These are phyloP conservation scores for Lasiodiplodia hormozganensis DNA, from an alignment of 2,329 filamentous ascomycete species.

Conservation along the genomic window DNA sequence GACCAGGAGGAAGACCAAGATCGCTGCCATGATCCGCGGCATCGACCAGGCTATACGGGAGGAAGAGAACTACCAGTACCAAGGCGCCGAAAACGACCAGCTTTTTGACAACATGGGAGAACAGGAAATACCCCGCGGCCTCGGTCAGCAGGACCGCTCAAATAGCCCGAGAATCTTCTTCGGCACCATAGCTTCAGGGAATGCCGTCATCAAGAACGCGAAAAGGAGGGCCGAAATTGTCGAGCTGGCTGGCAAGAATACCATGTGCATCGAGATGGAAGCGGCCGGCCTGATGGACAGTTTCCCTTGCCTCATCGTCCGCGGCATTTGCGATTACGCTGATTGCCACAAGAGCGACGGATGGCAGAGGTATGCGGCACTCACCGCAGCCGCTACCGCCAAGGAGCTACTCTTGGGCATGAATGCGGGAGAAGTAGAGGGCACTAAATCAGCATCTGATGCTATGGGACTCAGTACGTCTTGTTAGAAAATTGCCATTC, in stretches of 20 bases:
- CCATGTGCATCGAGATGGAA: conserved; percentile 34
- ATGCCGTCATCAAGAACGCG: not conserved
- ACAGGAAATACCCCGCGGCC: too few species aligned
- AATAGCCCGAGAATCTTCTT: not conserved
- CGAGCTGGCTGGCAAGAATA: not conserved
- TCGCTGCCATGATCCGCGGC: not conserved
- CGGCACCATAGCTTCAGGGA: not conserved
- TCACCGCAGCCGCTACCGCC: conserved; percentile 32
- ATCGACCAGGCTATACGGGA: not conserved
- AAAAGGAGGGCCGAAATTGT: not conserved
- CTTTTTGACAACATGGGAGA: not conserved
- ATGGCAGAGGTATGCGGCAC: conserved; percentile 36
- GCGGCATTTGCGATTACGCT: conserved; percentile 39
- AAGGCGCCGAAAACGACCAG: not conserved
- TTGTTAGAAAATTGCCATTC: too few species aligned
- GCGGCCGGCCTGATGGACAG: conserved; percentile 33
- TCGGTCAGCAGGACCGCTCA: not conserved
- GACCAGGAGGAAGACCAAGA: not conserved
- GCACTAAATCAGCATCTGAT: not conserved
- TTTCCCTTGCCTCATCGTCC: conserved; percentile 38
- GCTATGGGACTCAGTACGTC: not conserved
- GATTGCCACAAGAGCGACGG: conserved; percentile 38
- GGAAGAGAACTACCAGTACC: conserved; percentile 16
- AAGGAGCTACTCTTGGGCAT: conserved; percentile 32
- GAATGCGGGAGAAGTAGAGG: not conserved